Percentiles rank a stretch among this genome's conserved stretches.
Evolutionary conservation across 441 rosid species (phyloP).

Genomic region (Brassica balearica): DNA sequence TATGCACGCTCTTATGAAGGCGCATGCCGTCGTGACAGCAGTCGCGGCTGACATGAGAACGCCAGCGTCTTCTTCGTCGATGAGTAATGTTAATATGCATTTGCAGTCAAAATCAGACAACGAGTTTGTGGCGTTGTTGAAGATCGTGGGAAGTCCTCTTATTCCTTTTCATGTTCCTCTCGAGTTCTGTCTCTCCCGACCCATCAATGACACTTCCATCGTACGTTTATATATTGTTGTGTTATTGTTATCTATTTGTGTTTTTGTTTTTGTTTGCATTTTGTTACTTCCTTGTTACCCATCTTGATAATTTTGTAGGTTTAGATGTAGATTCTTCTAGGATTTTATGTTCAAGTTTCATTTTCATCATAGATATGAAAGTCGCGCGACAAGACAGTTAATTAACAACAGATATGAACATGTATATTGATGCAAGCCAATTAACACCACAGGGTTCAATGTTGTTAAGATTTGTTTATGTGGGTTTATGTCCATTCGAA

Average conservation of each 20-base stretch:
- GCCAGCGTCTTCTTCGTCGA: constrained; percentile 44
- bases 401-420: background rate
- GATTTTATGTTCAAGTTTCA: too few species aligned
- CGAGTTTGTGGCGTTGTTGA: constrained; percentile 90
- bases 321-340: background rate
- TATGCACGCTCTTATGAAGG: constrained; percentile 74
- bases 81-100: constrained; percentile 47
- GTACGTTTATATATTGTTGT: constrained; percentile 49
- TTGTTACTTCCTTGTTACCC: background rate
- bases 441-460: background rate
- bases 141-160: constrained; percentile 94
- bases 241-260: background rate
- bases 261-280: background rate
- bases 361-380: too few species aligned
- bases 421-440: background rate
- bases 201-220: constrained; percentile 61
- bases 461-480: background rate
- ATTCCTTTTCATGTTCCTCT: constrained; percentile 76
- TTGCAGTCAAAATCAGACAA: constrained; percentile 75
- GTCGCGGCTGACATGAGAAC: constrained; percentile 35
- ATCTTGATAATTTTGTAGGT: background rate
- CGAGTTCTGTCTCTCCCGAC: constrained; percentile 52
- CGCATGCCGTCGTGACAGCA: constrained; percentile 48
- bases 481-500: background rate
- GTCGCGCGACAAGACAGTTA: too few species aligned